These are phyloP conservation scores for Hamigera avellanea DNA, from an alignment of 495 filamentous ascomycete genomes.

Conservation along the genomic window DNA sequence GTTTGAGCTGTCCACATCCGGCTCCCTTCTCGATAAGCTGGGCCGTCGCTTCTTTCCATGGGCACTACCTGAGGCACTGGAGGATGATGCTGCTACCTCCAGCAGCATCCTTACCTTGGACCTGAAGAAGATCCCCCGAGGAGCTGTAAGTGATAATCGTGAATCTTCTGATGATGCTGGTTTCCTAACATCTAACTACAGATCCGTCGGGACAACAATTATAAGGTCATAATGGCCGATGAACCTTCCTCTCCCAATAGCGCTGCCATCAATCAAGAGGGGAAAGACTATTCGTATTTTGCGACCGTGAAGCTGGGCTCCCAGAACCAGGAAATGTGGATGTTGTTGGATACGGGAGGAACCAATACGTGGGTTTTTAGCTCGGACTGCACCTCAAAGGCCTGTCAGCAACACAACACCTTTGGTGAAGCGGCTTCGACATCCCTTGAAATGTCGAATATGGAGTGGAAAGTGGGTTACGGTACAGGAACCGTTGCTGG, in stretches of 20 bases:
- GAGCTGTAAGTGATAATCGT: not conserved
- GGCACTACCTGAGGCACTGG: slow-evolving; percentile 1
- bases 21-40: slow-evolving; percentile 4
- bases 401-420: slow-evolving; percentile 54
- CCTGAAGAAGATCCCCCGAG: slow-evolving; percentile 17
- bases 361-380: slow-evolving; percentile 71
- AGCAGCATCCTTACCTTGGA: slow-evolving; percentile 15
- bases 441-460: slow-evolving; percentile 34
- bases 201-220: slow-evolving; percentile 36
- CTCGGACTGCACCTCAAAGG: slow-evolving; percentile 43
- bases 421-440: slow-evolving; percentile 52
- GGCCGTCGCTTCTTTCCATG: slow-evolving; percentile 27
- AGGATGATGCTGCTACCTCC: slow-evolving; percentile 8
- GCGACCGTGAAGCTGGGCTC: slow-evolving; percentile 55
- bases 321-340: slow-evolving; percentile 47
- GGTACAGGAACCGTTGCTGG: slow-evolving; percentile 62
- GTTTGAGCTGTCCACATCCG: slow-evolving; percentile 1
- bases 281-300: slow-evolving; percentile 71
- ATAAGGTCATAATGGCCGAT: slow-evolving; percentile 43
- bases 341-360: slow-evolving; percentile 72
- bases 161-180: not conserved
- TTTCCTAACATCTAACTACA: slow-evolving; percentile 2
- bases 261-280: slow-evolving; percentile 60
- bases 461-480: slow-evolving; percentile 51
- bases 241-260: slow-evolving; percentile 44